Base-by-base conservation (phyloP, 2,329 filamentous ascomycete species). In the Nigrospora osmanthi region DNA sequence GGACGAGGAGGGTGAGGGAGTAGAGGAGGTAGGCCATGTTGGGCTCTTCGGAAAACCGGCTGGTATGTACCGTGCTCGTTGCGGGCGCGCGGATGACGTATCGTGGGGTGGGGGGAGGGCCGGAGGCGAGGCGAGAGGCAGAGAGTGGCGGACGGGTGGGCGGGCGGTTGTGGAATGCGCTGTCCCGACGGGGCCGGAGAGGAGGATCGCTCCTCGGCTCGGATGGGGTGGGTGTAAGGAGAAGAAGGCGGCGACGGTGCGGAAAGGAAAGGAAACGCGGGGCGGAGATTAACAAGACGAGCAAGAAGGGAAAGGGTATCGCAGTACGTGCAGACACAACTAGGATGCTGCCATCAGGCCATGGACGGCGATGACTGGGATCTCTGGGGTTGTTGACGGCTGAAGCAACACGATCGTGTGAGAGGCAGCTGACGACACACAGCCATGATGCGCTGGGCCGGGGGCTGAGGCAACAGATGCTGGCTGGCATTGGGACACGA, bases 21-120 rank as follows among this genome's bases (percentile, higher is more conserved):
- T 89, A 95, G 69, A 95, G 79, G 52, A 94, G 63, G 71, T 90
- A 93, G 51, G 71, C 75, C 88, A 94, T 95, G 34, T 41, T 36
- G 16, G 38, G 38, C 34, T 15, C 12, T n/a, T n/a, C n/a, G n/a
- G n/a, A n/a, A n/a, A n/a, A n/a, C n/a, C n/a, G n/a, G n/a, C n/a
- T n/a, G n/a, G n/a, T n/a, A n/a, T n/a, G n/a, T n/a, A n/a, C n/a
- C n/a, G n/a, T n/a, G n/a, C n/a, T n/a, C n/a, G n/a, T n/a, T n/a
- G n/a, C n/a, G n/a, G n/a, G 39, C 23, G 23, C 9, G 4, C 23
- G 6, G 23, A 28, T 28, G 23, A 28, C 23, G 23, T 28, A 28
- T 28, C 23, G 23, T 28, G 23, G 23, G 23, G 23, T 7, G 23
- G 23, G 23, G 23, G 23, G 23, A 4, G 23, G 23, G 23, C 23